Base-by-base conservation (phyloP, 2,329 filamentous ascomycete genomes). In the Trichoderma sp. region DNA sequence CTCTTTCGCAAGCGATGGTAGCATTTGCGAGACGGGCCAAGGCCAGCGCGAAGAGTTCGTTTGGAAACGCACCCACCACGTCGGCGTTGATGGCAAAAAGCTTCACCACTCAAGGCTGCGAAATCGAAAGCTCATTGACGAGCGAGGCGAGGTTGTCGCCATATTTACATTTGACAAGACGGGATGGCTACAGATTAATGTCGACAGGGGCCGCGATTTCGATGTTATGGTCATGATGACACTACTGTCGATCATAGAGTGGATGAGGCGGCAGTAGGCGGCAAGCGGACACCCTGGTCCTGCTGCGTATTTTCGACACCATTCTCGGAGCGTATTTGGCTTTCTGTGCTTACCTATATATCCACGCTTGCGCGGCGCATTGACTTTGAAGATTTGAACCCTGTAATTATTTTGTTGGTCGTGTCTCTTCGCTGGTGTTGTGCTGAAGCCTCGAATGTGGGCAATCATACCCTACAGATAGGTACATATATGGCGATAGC, bases 151-250 rank as follows among this genome's bases (percentile, higher is more conserved):
- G 15, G 34, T 76, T 7, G 18, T 74, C 26, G 75, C 75, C 2
- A 70, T 74, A 1, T 75, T 75, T 51, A 73, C 71, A 71, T 26
- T 71, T 62, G 14, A 32, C 70, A 14, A 66, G 1, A 70, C 71
- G 21, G 74, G 75, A 51, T 62, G 60, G 26, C 61, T 76, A 51
- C 73, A 75, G 64, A 72, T 75, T n/a, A 64, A 75, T 18, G 73
- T 71, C 6, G 63, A 74, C 12, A 34, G 63, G 11, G 74, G 73
- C 1, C 60, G 61, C 21, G 61, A 71, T 3, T 75, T 76, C 70
- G 74, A 76, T 32, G 36, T 69, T 39, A 67, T 75, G 72, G 73
- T 67, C 4, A 71, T 74, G 34, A 63, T 74, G 21, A 73, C 75
- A 2, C 70, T 65, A 4, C 28, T 76, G 53, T 66, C 72, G 2